Evolutionary conservation across 2,329 filamentous ascomycete genomes (phyloP).

Genomic region (Colletotrichum sp.): DNA sequence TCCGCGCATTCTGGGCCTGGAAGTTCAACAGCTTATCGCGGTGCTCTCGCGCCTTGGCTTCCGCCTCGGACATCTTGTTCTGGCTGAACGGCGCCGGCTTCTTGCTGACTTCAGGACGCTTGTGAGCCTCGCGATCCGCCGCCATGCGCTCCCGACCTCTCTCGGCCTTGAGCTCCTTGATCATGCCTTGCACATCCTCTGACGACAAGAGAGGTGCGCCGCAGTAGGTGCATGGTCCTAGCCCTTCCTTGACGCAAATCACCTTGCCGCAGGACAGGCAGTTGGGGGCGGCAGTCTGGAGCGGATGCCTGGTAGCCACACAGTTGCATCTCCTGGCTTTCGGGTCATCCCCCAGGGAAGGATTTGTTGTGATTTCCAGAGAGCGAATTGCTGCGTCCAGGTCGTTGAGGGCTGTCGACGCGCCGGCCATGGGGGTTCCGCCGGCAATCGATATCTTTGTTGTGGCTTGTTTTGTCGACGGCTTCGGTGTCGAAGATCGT

Average conservation of each 20-base stretch:
- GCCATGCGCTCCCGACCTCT: conserved; percentile 87
- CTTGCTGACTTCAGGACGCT: conserved; percentile 67
- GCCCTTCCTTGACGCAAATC: conserved; percentile 90
- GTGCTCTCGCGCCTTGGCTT: conserved; percentile 76
- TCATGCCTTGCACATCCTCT: conserved; percentile 83
- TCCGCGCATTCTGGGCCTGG: conserved; percentile 83
- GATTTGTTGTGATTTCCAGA: conserved; percentile 92
- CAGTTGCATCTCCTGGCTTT: conserved; percentile 80
- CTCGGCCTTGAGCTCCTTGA: conserved; percentile 82
- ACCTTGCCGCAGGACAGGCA: conserved; percentile 94
- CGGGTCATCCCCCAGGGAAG: conserved; percentile 64
- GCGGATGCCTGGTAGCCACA: conserved; percentile 84
- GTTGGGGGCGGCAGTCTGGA: conserved; percentile 91
- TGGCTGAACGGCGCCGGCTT: conserved; percentile 65
- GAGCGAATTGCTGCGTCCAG: conserved; percentile 83
- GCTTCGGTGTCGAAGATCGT: conserved; percentile 60
- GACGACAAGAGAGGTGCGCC: conserved; percentile 73
- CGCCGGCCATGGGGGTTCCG: conserved; percentile 82
- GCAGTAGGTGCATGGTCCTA: conserved; percentile 95
- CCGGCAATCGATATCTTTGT: conserved; percentile 78
- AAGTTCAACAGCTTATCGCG: conserved; percentile 81
- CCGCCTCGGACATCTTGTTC: conserved; percentile 58
- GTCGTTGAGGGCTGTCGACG: conserved; percentile 74
- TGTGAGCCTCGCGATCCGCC: conserved; percentile 75
- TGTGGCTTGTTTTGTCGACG: conserved; percentile 43